These are phyloP conservation scores for Citrus unshiu DNA, from an alignment of 345 rosid species.

Conservation along the genomic window DNA sequence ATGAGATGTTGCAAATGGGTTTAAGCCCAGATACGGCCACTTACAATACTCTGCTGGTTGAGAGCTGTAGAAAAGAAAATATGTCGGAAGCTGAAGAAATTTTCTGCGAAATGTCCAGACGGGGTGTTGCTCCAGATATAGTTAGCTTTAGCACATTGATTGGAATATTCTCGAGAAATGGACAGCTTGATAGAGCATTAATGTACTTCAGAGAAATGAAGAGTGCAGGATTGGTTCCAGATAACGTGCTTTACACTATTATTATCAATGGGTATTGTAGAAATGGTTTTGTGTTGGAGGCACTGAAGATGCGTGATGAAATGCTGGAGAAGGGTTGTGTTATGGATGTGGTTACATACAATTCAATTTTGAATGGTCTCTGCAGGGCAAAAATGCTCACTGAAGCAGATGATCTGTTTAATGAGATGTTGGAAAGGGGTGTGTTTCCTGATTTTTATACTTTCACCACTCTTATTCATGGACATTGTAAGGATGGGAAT, in stretches of 20 bases:
- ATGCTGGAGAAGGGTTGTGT: constrained; percentile 66
- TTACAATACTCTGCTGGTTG: constrained; percentile 65
- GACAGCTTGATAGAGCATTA: constrained; percentile 51
- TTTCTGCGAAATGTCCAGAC: constrained; percentile 47
- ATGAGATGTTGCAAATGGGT: constrained; percentile 54
- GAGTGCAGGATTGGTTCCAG: constrained; percentile 53
- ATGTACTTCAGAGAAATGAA: constrained; percentile 48
- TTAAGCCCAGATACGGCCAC: constrained; percentile 63
- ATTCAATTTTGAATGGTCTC: constrained; percentile 66
- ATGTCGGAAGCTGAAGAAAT: constrained; percentile 42
- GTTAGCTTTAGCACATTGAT: constrained; percentile 61
- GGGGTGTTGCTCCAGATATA: constrained; percentile 58
- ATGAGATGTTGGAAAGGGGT: constrained; percentile 53
- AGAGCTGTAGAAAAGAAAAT: constrained; percentile 58
- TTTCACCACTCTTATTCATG: constrained; percentile 66
- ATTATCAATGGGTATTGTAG: constrained; percentile 74
- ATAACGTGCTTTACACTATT: constrained; percentile 67
- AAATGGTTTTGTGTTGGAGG: constrained; percentile 50
- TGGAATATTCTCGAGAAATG: constrained; percentile 43
- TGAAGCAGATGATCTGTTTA: constrained; percentile 32
- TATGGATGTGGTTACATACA: constrained; percentile 75
- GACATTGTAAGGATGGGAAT: constrained; percentile 78
- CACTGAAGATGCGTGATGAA: constrained; percentile 60
- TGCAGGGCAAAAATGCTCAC: constrained; percentile 63
- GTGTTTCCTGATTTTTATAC: constrained; percentile 70